Evolutionary conservation across 1,139 yeast genomes (phyloP).

Genomic region (Wickerhamomyces sp.): DNA sequence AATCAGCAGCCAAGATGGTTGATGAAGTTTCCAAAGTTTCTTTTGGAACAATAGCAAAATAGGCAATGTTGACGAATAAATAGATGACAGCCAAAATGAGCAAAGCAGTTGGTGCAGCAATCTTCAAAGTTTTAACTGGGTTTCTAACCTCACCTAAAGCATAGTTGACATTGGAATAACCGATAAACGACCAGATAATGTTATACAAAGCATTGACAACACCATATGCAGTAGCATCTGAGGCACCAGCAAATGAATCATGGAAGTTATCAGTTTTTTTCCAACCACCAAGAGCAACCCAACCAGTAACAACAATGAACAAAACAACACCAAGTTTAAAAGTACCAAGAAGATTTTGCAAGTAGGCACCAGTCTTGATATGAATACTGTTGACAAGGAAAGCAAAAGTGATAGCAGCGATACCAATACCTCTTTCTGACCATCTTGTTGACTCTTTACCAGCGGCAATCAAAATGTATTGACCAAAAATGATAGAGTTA

Average conservation of each 20-base stretch:
- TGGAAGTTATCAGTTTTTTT: slow-evolving; percentile 53
- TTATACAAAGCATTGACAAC: slow-evolving; percentile 73
- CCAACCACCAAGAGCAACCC: slow-evolving; percentile 79
- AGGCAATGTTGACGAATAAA: slow-evolving; percentile 65
- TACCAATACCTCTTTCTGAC: slow-evolving; percentile 73
- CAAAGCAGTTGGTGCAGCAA: slow-evolving; percentile 72
- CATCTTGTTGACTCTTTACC: slow-evolving; percentile 63
- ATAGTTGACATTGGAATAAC: slow-evolving; percentile 74
- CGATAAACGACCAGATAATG: slow-evolving; percentile 77
- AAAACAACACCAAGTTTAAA: slow-evolving; percentile 67
- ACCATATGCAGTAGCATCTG: slow-evolving; percentile 66
- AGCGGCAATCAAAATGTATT: slow-evolving; percentile 60
- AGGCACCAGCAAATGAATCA: slow-evolving; percentile 53
- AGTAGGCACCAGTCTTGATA: slow-evolving; percentile 59
- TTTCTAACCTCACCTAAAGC: slow-evolving; percentile 75
- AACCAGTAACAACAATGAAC: slow-evolving; percentile 69
- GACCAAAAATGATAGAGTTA: slow-evolving; percentile 49
- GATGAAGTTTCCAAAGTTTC: slow-evolving; percentile 57
- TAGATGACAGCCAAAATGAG: slow-evolving; percentile 54
- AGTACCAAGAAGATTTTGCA: slow-evolving; percentile 65
- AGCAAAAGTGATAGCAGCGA: slow-evolving; percentile 69
- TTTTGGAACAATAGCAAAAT: slow-evolving; percentile 71
- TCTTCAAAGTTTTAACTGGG: slow-evolving; percentile 61
- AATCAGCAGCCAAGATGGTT: slow-evolving; percentile 67
- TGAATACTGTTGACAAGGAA: slow-evolving; percentile 59